A percentile compares a stretch with the other conserved stretches of the same genome.
These are phyloP conservation scores for Bruguiera hainesii DNA, from an alignment of 441 rosid species.

Conservation along the genomic window DNA sequence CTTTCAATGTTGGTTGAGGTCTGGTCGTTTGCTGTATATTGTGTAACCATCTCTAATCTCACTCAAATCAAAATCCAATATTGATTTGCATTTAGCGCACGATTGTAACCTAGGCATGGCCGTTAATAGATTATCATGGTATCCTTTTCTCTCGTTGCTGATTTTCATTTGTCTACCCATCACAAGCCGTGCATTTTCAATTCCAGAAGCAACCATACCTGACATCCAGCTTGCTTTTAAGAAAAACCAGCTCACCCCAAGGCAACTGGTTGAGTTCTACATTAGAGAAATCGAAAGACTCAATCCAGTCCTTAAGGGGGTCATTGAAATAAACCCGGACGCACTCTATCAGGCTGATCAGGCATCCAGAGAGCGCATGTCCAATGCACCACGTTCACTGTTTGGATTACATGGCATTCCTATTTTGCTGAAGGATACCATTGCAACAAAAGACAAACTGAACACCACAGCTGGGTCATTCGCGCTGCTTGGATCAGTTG, in stretches of 20 bases:
- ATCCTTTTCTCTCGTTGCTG: neutral
- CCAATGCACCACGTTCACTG: slow-evolving; percentile 11
- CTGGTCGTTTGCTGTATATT: no score
- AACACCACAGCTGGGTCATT: slow-evolving; percentile 71
- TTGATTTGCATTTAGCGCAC: no score
- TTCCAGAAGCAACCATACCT: slow-evolving; percentile 36
- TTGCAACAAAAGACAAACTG: slow-evolving; percentile 61
- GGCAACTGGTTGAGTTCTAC: slow-evolving; percentile 55
- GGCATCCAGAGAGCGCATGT: slow-evolving; percentile 49
- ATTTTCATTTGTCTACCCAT: neutral
- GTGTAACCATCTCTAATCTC: no score
- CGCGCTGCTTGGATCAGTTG: slow-evolving; percentile 55
- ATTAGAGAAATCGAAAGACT: slow-evolving; percentile 45
- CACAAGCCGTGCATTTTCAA: slow-evolving; percentile 14
- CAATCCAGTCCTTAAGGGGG: slow-evolving; percentile 48
- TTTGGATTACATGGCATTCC: slow-evolving; percentile 61
- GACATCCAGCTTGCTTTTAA: slow-evolving; percentile 46
- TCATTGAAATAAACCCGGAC: slow-evolving; percentile 76
- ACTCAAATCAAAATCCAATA: no score
- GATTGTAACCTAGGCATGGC: no score
- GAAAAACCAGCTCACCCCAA: slow-evolving; percentile 49
- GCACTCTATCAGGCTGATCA: slow-evolving; percentile 47
- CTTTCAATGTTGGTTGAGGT: no score
- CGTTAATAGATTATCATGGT: no score
- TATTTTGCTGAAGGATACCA: slow-evolving; percentile 59